Evolutionary conservation across 2,329 filamentous ascomycete species (phyloP).

Genomic region (Teratosphaeria pseudoeucalypti): DNA sequence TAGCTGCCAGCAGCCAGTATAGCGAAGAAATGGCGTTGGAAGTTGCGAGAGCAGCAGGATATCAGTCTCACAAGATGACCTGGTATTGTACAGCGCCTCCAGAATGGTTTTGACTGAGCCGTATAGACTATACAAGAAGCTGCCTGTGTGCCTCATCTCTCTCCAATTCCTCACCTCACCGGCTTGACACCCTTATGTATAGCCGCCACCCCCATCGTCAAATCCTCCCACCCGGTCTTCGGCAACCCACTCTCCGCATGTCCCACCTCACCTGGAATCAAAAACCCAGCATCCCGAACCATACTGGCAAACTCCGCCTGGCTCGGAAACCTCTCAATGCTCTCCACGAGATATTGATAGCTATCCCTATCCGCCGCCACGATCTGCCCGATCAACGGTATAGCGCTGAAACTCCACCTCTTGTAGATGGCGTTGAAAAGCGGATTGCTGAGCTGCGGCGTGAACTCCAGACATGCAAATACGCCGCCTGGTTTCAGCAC

Average conservation of each 20-base stretch:
- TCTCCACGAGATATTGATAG: constrained; percentile 98
- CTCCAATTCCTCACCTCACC: not conserved
- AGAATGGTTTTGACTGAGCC: not conserved
- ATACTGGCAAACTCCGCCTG: constrained; percentile 76
- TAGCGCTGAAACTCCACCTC: constrained; percentile 88
- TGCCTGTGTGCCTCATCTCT: not conserved
- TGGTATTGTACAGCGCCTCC: no score
- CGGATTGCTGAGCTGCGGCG: constrained; percentile 61
- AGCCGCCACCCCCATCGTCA: constrained; percentile 85
- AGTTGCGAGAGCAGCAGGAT: no score
- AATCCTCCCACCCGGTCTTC: constrained; percentile 58
- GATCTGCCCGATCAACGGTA: constrained; percentile 88
- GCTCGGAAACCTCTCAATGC: constrained; percentile 83
- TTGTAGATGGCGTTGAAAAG: constrained; percentile 82
- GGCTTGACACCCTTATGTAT: constrained; percentile 97
- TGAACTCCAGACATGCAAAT: constrained; percentile 94
- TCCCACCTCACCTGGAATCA: constrained; percentile 51
- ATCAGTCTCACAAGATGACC: no score
- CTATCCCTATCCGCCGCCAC: constrained; percentile 90
- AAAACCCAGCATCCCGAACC: constrained; percentile 76
- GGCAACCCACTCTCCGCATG: constrained; percentile 40
- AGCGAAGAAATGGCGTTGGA: no score
- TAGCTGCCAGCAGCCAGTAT: no score
- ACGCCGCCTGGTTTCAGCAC: constrained; percentile 90
- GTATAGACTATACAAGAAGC: not conserved